Base-by-base conservation (phyloP, 75 land plant species). In the Larix kaempferi region DNA sequence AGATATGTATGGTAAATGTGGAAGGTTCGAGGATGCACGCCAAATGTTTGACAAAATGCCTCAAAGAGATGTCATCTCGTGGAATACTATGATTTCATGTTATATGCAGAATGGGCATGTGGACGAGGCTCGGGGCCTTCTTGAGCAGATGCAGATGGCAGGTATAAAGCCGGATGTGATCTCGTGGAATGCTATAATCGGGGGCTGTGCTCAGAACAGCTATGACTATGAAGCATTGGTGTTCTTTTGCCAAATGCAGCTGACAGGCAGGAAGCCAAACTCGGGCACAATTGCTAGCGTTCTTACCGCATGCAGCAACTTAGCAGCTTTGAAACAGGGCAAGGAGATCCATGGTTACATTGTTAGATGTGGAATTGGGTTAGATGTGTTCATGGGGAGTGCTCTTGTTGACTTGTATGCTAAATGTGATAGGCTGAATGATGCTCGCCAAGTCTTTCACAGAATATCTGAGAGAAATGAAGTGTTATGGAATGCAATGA, bases 151-250 rank as follows among this genome's bases (percentile, higher is more conserved):
- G 90, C 81, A 82, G 41, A 39, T 33, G 33, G 73, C 84, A 75
- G 85, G 80, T 44, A 73, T 16, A 19, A 89, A 84, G 81, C 75
- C 89, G 2, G 80, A 82, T 74, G 37, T 66, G 39, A 81, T 85
- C 6, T 82, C 78, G 67, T 92, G 94, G 94, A 90, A 90, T 76
- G 84, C 89, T 2, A 86, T 90, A 80, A 82, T 92, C 54, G 62
- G 87, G 37, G 94, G 86, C 3, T 88, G 86, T 73, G 79, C 85
- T 7, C 85, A 90, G 54, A 82, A 81, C 58, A 88, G 80, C 25
- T 57, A 76, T 27, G 76, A 80, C 26, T 58, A 79, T 57, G 81
- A 84, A 39, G 79, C 87, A 59, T 64, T 88, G 19, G 12, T 64
- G 60, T 81, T 90, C 14, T 88, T 86, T 39, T 83, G 78, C 19